Evolutionary conservation across 495 filamentous ascomycete genomes (phyloP).

Genomic region (Penicillium coffeae): DNA sequence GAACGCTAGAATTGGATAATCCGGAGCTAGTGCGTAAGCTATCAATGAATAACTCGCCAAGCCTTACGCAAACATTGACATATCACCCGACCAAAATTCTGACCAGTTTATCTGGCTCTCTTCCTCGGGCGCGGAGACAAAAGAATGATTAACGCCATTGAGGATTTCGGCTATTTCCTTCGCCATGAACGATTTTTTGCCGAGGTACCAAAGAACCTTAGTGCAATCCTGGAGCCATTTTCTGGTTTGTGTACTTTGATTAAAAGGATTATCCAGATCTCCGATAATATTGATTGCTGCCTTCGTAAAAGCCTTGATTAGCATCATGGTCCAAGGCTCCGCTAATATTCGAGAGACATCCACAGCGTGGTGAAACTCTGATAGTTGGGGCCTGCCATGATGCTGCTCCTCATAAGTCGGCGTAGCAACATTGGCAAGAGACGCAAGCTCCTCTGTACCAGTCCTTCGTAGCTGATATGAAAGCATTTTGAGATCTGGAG

Average conservation of each 20-base stretch:
- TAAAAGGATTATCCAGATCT: neutral
- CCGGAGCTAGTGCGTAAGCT: no score
- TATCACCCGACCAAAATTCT: neutral
- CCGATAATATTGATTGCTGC: conserved; percentile 33
- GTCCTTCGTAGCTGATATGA: conserved; percentile 19
- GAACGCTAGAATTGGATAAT: no score
- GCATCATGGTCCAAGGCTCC: conserved; percentile 45
- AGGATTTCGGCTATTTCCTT: neutral
- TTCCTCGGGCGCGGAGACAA: neutral
- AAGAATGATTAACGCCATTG: neutral
- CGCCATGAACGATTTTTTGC: conserved; percentile 46
- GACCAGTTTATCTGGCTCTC: neutral
- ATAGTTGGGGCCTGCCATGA: neutral
- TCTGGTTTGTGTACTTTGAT: conserved; percentile 1
- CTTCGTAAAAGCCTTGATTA: conserved; percentile 42
- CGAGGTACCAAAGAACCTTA: conserved; percentile 37
- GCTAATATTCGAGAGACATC: conserved; percentile 21
- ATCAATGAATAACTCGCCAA: no score
- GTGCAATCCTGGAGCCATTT: conserved; percentile 32
- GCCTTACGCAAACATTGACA: neutral
- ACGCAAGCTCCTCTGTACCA: conserved; percentile 2
- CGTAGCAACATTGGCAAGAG: conserved; percentile 21
- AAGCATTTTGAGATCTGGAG: conserved; percentile 24
- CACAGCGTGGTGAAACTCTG: neutral
- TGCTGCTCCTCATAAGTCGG: conserved; percentile 27